Conservation (phyloP, 352 stramenopile genomes). For the Halophytophthora polymorphica region DNA sequence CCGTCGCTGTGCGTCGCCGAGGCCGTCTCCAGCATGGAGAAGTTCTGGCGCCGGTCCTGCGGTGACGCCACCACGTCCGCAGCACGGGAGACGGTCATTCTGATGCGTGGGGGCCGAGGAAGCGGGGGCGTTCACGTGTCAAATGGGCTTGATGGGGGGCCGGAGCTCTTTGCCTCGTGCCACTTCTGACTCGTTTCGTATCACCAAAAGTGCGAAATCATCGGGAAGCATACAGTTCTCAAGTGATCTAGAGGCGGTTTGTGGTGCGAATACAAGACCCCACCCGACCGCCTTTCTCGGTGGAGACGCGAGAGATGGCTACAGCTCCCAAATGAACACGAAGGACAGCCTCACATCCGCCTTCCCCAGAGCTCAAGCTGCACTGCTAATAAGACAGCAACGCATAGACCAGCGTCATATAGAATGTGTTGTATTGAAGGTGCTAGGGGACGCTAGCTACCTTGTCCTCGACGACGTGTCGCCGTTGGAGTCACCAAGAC, state of each 20-base stretch:
- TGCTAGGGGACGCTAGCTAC: too few species aligned
- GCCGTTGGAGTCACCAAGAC: background rate
- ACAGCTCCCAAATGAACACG: background rate
- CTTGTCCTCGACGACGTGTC: background rate
- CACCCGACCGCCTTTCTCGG: too few species aligned
- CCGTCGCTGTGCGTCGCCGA: slow-evolving; percentile 22
- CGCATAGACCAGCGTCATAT: too few species aligned
- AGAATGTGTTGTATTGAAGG: too few species aligned
- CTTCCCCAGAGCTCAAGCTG: too few species aligned
- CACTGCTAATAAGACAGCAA: too few species aligned
- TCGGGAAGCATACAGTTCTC: slow-evolving; percentile 6
- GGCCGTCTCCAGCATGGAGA: slow-evolving; percentile 37
- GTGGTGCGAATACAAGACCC: slow-evolving; percentile 1
- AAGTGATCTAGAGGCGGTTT: slow-evolving; percentile 3
- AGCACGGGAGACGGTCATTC: too few species aligned
- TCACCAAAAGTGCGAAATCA: background rate
- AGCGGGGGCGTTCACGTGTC: too few species aligned
- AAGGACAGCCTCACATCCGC: too few species aligned
- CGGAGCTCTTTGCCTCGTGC: background rate
- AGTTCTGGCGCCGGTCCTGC: slow-evolving; percentile 21
- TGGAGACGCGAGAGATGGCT: background rate
- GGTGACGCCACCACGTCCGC: slow-evolving; percentile 3
- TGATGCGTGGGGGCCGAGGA: too few species aligned
- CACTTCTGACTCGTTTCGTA: slow-evolving; percentile 24
- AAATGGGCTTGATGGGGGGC: too few species aligned